phyloP scores from a whole-genome alignment of 495 filamentous ascomycete genomes.

The Hyphodiscus hymeniophilus region DNA sequence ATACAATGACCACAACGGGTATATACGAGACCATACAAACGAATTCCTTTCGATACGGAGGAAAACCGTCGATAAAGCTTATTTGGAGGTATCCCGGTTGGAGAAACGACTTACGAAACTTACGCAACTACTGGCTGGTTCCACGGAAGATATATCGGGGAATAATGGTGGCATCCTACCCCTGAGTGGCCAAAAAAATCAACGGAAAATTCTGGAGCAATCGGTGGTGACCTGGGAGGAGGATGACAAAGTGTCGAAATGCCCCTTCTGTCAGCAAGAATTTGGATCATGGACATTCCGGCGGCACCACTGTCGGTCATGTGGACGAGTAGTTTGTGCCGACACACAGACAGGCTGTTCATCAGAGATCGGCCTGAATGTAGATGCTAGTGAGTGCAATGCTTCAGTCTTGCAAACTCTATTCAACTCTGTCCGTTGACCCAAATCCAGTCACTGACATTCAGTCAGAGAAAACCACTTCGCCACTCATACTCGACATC shows the following conservation, averaged over 20 bases:
- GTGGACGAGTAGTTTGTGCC: conserved; percentile 85
- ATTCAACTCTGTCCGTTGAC: conserved; percentile 20
- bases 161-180: conserved; percentile 17
- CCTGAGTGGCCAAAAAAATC: conserved; percentile 43
- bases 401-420: too few relatives aligned
- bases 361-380: conserved; percentile 68
- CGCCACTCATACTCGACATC: conserved; percentile 64
- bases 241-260: conserved; percentile 68
- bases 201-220: conserved; percentile 77
- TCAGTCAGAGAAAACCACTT: conserved; percentile 52
- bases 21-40: conserved; percentile 59
- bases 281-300: conserved; percentile 85
- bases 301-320: conserved; percentile 90
- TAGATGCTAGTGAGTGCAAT: conserved; percentile 55
- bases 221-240: conserved; percentile 93
- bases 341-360: conserved; percentile 81
- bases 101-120: conserved; percentile 90
- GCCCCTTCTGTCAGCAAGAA: conserved; percentile 91
- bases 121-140: conserved; percentile 71
- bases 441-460: conserved; percentile 33
- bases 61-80: conserved; percentile 71
- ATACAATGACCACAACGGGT: conserved; percentile 80
- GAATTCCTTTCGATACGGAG: conserved; percentile 60
- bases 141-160: conserved; percentile 40
- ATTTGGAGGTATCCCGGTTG: conserved; percentile 77